Percentiles rank a stretch among this genome's conserved stretches.
These are phyloP conservation scores for Wickerhamiella musiphila DNA, from an alignment of 805 yeast genomes.

Conservation along the genomic window DNA sequence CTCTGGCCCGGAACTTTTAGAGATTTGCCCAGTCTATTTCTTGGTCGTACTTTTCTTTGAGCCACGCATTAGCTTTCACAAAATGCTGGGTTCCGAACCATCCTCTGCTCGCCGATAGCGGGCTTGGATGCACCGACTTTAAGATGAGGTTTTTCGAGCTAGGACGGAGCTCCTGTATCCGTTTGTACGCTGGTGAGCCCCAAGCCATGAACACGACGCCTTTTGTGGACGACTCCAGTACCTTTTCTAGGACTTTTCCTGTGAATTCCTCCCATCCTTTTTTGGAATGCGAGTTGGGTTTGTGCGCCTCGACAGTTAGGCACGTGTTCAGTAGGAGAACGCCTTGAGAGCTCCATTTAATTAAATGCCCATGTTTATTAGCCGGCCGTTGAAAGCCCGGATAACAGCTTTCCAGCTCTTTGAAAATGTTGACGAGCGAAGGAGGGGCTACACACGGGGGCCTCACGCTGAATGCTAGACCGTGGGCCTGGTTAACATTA, in stretches of 20 bases:
- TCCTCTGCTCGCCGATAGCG: conserved; percentile 76
- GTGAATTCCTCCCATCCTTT: conserved; percentile 91
- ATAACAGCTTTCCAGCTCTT: conserved; percentile 47
- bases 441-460: conserved; percentile 81
- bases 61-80: conserved; percentile 61
- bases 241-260: conserved; percentile 43
- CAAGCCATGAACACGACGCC: conserved; percentile 66
- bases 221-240: conserved; percentile 22
- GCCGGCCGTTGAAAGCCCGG: conserved; percentile 50
- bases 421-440: conserved; percentile 72
- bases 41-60: conserved; percentile 28
- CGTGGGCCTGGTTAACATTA: conserved; percentile 85
- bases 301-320: conserved; percentile 80
- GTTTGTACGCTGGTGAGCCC: conserved; percentile 59
- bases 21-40: conserved; percentile 76
- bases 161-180: conserved; percentile 29
- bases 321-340: conserved; percentile 77
- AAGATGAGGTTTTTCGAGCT: conserved; percentile 29
- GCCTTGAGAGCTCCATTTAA: conserved; percentile 76
- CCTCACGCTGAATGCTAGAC: conserved; percentile 80
- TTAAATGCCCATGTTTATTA: conserved; percentile 43
- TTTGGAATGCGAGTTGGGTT: conserved; percentile 81
- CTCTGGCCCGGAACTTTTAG: too few relatives aligned
- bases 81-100: conserved; percentile 70
- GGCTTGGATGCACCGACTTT: conserved; percentile 83